phyloP scores from a whole-genome alignment of 1,139 yeast species.

The Meyerozyma carpophila region DNA sequence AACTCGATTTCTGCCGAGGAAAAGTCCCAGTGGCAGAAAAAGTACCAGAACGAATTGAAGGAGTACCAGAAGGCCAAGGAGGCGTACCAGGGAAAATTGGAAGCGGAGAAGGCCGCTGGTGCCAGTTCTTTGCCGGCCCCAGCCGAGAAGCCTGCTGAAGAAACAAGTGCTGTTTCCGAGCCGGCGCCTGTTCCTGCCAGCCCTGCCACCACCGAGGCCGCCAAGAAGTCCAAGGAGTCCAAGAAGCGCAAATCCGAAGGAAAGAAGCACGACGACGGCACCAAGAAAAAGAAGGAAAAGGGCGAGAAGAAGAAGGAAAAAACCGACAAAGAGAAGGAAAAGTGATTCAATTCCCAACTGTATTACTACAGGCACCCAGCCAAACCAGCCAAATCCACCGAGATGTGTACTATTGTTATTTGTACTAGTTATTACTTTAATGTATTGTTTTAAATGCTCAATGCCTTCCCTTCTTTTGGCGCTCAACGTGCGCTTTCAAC shows the following conservation, averaged over 20 bases:
- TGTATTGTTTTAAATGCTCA: constrained; percentile 12
- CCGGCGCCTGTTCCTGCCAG: constrained; percentile 5
- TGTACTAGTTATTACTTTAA: not conserved
- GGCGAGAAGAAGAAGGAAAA: constrained; percentile 23
- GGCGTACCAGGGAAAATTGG: constrained; percentile 51
- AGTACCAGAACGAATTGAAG: constrained; percentile 61
- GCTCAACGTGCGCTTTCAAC: constrained; percentile 76
- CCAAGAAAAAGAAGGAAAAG: constrained; percentile 16
- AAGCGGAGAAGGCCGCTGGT: constrained; percentile 8
- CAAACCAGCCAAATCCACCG: too few species aligned
- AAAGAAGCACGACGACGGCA: constrained; percentile 14
- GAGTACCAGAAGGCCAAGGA: constrained; percentile 61
- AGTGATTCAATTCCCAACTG: constrained; percentile 2
- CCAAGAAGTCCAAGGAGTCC: constrained; percentile 9
- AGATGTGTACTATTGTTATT: not conserved
- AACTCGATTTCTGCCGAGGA: constrained; percentile 59
- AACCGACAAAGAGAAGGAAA: constrained; percentile 12
- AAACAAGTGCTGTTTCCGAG: not conserved
- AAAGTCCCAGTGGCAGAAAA: constrained; percentile 70
- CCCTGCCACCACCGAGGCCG: constrained; percentile 8
- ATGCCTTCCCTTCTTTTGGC: constrained; percentile 82
- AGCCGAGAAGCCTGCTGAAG: constrained; percentile 7
- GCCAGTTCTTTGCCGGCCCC: constrained; percentile 10
- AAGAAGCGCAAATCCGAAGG: constrained; percentile 3
- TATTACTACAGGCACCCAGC: not conserved